phyloP scores from a whole-genome alignment of 495 filamentous ascomycete species.

The Neurospora intermedia region DNA sequence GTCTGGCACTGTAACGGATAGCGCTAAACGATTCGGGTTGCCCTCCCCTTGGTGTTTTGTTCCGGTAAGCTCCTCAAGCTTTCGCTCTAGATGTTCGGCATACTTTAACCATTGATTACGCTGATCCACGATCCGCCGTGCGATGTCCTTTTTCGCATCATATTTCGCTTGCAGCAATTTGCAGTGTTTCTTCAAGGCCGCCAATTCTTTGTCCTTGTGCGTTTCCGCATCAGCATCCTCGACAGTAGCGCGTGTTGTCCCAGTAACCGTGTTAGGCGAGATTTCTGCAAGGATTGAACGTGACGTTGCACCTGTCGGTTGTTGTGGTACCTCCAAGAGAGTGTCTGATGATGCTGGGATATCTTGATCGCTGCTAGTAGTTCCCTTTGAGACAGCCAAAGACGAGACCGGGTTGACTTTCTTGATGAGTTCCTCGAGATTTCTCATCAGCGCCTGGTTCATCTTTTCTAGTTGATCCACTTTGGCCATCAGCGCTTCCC shows the following conservation, averaged over 20 bases:
- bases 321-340: not conserved
- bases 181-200: constrained; percentile 18
- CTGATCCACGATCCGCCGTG: constrained; percentile 4
- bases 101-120: constrained; percentile 20
- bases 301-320: not conserved
- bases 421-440: constrained; percentile 22
- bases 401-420: not conserved
- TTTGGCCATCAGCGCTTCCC: constrained; percentile 19
- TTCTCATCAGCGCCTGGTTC: constrained; percentile 21
- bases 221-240: not conserved
- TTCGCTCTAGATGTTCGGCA: constrained; percentile 13
- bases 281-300: constrained; percentile 10
- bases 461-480: constrained; percentile 23
- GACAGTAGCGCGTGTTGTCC: not conserved
- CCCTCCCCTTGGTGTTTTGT: not conserved
- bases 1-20: not conserved
- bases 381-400: not conserved
- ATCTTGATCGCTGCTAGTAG: not conserved
- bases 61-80: not conserved
- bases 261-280: constrained; percentile 10
- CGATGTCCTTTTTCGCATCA: constrained; percentile 1
- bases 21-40: not conserved
- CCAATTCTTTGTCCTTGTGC: constrained; percentile 15
- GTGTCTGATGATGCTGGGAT: not conserved
- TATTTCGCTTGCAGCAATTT: constrained; percentile 15